Evolutionary conservation across 139 green algal species (phyloP), one percentile per base, ranked within the genome.

Genomic region (Chlorella sp.): DNA sequence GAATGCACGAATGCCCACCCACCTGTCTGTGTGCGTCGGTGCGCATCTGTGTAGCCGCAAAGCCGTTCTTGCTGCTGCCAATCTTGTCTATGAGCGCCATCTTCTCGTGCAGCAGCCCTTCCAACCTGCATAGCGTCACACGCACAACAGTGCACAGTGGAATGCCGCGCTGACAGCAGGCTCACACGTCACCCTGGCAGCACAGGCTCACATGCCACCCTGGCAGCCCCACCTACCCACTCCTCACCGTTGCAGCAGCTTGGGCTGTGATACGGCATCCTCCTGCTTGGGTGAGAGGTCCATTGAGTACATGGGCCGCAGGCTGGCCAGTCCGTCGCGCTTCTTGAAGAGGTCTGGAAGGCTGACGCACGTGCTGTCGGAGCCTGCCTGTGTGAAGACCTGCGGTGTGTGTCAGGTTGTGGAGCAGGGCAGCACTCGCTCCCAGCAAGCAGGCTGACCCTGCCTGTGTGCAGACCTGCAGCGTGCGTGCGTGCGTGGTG

Each of bases 1-100:
- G 42, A 17, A 10, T 55, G 42, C 42, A 55, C 42, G 10, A 10
- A 26, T 10, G 42, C 17, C 42, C 42, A 55, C 42, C 42, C 30
- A 74, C 74, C 74, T 80, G 74, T 31, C 80, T 49, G 31, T 82
- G 72, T 5, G 83, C 83, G 63, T 88, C 83, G 34, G 76, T 76
- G 4, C 80, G 32, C 30, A 82, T 64, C 36, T 80, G 80, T 3
- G 72, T 77, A 1, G 72, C 76, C 22, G 80, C 80, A 72, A 82
- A 85, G 23, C 80, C 76, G 32, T 80, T 82, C 42, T 65, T 78
- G 22, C 27, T 62, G 26, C 70, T 69, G 4, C 80, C 80, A 24
- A 86, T 49, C 1, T 36, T 73, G 69, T 83, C 67, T 2, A 82
- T 74, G 1, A 83, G 34, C 29, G 50, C 72, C 1, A 86, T 70